These are phyloP conservation scores for Aspergillus indologenus DNA, from an alignment of 495 filamentous ascomycete species.

Conservation along the genomic window DNA sequence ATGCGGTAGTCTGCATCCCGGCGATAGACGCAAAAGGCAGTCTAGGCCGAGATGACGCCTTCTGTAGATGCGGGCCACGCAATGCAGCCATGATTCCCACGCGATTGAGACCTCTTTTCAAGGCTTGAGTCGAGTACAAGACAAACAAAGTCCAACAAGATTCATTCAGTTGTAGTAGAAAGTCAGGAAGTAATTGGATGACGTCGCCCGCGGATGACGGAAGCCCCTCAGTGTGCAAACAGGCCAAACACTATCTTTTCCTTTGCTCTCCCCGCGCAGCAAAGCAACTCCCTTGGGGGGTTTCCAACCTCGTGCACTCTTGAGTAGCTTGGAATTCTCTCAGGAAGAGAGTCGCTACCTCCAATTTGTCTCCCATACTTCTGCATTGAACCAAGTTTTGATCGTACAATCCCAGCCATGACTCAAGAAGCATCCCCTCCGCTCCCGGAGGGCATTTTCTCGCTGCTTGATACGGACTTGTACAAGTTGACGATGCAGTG, in stretches of 20 bases:
- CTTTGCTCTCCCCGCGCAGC: slow-evolving; percentile 14
- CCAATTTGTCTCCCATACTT: neutral
- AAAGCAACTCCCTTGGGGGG: slow-evolving; percentile 13
- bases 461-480: slow-evolving; percentile 92
- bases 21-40: neutral
- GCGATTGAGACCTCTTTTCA: neutral
- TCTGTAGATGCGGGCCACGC: neutral
- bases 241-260: slow-evolving; percentile 26
- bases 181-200: neutral
- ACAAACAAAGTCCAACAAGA: neutral
- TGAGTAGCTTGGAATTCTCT: neutral
- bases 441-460: slow-evolving; percentile 70
- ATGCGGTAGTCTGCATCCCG: neutral
- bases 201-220: slow-evolving; percentile 8
- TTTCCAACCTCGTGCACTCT: slow-evolving; percentile 6
- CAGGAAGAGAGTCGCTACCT: neutral
- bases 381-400: neutral
- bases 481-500: slow-evolving; percentile 99
- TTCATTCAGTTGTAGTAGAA: too few relatives aligned
- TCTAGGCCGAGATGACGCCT: neutral
- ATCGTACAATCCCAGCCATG: slow-evolving; percentile 26
- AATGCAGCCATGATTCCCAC: neutral
- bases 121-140: neutral
- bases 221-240: slow-evolving; percentile 26
- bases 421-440: slow-evolving; percentile 27